Percentiles rank a stretch among this genome's conserved stretches.
These are phyloP conservation scores for Psilocybe cyanescens DNA, from an alignment of 768 basidiomycete species.

Conservation along the genomic window DNA sequence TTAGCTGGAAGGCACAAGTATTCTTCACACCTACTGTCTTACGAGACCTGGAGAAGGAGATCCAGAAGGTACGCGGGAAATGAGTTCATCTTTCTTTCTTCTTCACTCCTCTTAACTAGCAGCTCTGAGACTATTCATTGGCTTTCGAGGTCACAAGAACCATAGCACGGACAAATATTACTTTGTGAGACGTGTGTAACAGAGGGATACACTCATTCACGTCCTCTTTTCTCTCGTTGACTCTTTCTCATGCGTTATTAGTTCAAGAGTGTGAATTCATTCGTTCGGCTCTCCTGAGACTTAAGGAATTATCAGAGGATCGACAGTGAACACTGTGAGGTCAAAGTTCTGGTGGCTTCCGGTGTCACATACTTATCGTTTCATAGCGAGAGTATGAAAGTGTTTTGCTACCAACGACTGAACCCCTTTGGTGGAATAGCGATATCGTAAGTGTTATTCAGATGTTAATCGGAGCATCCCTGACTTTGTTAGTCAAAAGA, in stretches of 20 bases:
- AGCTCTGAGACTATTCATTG: too few species aligned
- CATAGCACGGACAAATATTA: too few species aligned
- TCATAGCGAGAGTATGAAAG: slow-evolving; percentile 46
- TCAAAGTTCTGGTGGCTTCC: slow-evolving; percentile 57
- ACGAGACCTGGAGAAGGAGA: too few species aligned
- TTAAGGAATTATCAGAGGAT: slow-evolving; percentile 41
- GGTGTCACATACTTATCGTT: slow-evolving; percentile 52
- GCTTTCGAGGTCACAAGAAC: too few species aligned
- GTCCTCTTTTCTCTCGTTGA: too few species aligned
- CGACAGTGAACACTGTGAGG: slow-evolving; percentile 55
- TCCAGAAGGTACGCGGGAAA: too few species aligned
- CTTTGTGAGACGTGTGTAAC: too few species aligned
- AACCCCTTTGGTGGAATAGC: slow-evolving; percentile 46
- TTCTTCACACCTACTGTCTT: too few species aligned
- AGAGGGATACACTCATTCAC: too few species aligned
- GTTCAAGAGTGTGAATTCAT: slow-evolving; percentile 56
- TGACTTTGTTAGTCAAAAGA: slow-evolving; percentile 24
- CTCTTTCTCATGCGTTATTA: slow-evolving; percentile 6
- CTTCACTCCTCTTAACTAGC: too few species aligned
- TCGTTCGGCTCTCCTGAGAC: slow-evolving; percentile 44
- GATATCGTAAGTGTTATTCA: slow-evolving; percentile 41
- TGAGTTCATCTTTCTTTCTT: too few species aligned
- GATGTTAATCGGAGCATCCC: background rate
- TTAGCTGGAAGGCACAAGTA: too few species aligned
- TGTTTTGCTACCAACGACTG: slow-evolving; percentile 52